phyloP scores from a whole-genome alignment of 257 asterid species.

The Fraxinus quadrangulata region DNA sequence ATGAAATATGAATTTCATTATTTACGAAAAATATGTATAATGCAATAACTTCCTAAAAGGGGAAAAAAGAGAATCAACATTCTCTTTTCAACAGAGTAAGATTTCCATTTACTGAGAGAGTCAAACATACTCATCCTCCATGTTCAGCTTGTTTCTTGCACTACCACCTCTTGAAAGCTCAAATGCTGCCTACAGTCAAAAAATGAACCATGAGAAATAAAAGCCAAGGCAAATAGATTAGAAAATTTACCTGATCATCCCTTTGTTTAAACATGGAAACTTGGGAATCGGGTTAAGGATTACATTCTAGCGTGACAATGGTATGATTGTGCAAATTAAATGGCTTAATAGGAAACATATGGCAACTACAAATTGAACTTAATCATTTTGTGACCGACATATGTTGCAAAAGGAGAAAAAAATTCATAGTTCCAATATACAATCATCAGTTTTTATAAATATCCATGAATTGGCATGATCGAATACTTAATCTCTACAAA shows the following conservation, averaged over 20 bases:
- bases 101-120: constrained; percentile 21
- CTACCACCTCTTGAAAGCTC: constrained; percentile 73
- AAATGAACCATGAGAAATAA: constrained; percentile 30
- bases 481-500: neutral
- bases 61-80: neutral
- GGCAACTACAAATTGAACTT: constrained; percentile 5
- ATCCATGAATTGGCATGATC: neutral
- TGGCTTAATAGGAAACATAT: constrained; percentile 21
- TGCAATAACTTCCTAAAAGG: constrained; percentile 13
- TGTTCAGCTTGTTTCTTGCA: constrained; percentile 68
- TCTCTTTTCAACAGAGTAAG: neutral
- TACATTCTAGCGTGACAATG: constrained; percentile 6
- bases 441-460: constrained; percentile 8
- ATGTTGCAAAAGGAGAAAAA: neutral
- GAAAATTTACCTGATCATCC: constrained; percentile 9
- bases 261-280: constrained; percentile 2
- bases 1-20: constrained; percentile 19
- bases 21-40: neutral
- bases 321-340: constrained; percentile 13
- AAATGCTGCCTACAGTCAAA: constrained; percentile 62
- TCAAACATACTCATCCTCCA: constrained; percentile 75
- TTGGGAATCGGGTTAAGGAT: constrained; percentile 5
- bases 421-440: constrained; percentile 13
- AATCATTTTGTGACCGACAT: neutral
- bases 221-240: constrained; percentile 22